These are phyloP conservation scores for Tolypocladium tundrense DNA, from an alignment of 2,329 filamentous ascomycete species.

Conservation along the genomic window DNA sequence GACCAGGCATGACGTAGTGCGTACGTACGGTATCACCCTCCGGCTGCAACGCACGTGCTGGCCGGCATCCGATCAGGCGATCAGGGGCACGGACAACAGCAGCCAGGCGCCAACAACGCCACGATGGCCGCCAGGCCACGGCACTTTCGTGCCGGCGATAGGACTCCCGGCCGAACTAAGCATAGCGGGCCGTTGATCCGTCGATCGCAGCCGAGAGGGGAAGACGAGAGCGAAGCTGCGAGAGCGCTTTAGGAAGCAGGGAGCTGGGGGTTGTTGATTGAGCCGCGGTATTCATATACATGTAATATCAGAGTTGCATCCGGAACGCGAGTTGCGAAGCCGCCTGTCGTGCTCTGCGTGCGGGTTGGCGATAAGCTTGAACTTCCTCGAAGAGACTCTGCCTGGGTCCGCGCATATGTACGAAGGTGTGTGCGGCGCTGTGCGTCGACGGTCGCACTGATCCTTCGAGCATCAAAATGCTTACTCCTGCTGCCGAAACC, in stretches of 20 bases:
- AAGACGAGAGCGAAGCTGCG: not conserved
- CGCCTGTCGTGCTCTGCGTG: not conserved
- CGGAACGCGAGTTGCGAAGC: not conserved
- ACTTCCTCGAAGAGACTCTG: not conserved
- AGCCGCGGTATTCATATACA: not conserved
- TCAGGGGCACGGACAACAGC: not conserved
- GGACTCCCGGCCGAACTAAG: not conserved
- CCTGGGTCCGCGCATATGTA: not conserved
- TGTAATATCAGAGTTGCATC: not conserved
- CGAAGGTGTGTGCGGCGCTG: not conserved
- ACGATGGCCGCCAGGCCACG: not conserved
- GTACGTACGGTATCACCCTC: too few relatives aligned
- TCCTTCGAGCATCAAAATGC: not conserved
- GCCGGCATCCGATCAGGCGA: not conserved
- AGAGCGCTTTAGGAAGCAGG: not conserved
- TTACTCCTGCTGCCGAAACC: not conserved
- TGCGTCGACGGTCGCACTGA: too few relatives aligned
- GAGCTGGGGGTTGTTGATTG: not conserved
- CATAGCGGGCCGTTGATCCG: not conserved
- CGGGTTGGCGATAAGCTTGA: not conserved
- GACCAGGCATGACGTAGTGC: constrained; percentile 24
- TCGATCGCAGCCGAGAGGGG: not conserved
- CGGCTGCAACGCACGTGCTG: not conserved
- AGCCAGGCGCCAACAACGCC: not conserved
- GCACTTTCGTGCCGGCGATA: not conserved